phyloP scores from a whole-genome alignment of 148 eudicot genomes.

The Camellia granthamiana region DNA sequence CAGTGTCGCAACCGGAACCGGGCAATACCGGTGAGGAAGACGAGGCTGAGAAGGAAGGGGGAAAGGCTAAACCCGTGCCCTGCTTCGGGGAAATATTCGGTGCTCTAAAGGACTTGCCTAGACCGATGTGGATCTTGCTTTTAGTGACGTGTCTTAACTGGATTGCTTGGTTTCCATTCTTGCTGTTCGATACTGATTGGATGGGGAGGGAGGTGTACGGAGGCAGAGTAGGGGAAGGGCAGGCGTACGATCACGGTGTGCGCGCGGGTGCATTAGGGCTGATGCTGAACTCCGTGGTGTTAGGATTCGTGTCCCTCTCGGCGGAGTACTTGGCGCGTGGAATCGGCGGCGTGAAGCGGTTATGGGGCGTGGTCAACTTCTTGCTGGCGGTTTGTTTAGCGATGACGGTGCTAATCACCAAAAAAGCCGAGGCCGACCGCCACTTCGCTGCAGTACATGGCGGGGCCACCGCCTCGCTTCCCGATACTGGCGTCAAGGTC shows the following conservation, averaged over 20 bases:
- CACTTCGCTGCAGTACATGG: slow-evolving; percentile 10
- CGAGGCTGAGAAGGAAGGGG: slow-evolving; percentile 9
- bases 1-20: slow-evolving; percentile 9
- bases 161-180: slow-evolving; percentile 50
- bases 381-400: slow-evolving; percentile 50
- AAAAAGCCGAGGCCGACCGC: slow-evolving; percentile 47
- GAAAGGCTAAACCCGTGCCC: slow-evolving; percentile 11
- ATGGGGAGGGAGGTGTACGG: slow-evolving; percentile 59
- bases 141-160: slow-evolving; percentile 54
- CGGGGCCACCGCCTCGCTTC: slow-evolving; percentile 18
- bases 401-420: slow-evolving; percentile 54
- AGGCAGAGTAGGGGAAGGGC: slow-evolving; percentile 39
- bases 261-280: slow-evolving; percentile 68
- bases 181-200: slow-evolving; percentile 57
- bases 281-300: slow-evolving; percentile 61
- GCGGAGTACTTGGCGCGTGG: slow-evolving; percentile 42
- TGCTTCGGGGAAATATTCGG: slow-evolving; percentile 41
- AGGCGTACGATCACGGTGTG: slow-evolving; percentile 53
- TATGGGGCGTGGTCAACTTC: slow-evolving; percentile 73
- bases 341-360: slow-evolving; percentile 48
- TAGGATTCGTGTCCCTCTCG: slow-evolving; percentile 50
- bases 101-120: slow-evolving; percentile 42
- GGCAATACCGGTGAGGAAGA: slow-evolving; percentile 12
- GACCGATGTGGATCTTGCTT: slow-evolving; percentile 53
- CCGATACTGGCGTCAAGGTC: slow-evolving; percentile 33